Evolutionary conservation across 2,329 filamentous ascomycete genomes (phyloP).

Genomic region (Phialemoniopsis sp.): DNA sequence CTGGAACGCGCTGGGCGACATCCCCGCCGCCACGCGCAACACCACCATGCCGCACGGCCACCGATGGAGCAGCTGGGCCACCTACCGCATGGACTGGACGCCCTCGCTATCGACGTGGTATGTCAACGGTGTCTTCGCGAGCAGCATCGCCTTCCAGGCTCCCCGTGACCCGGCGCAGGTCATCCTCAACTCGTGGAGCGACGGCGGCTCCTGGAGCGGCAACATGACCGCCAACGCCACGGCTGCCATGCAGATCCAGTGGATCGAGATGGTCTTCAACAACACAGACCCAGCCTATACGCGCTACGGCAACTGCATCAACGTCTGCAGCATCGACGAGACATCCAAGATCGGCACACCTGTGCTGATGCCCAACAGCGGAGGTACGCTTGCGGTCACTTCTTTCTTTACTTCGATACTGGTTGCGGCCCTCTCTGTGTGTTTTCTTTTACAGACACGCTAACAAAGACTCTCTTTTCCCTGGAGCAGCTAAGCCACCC

Average conservation of each 20-base stretch:
- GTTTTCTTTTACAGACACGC: too few relatives aligned
- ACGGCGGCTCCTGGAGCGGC: constrained; percentile 44
- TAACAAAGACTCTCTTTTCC: too few relatives aligned
- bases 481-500: too few relatives aligned
- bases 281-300: constrained; percentile 21
- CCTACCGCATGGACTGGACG: constrained; percentile 46
- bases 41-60: constrained; percentile 24
- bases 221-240: constrained; percentile 32
- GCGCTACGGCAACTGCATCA: constrained; percentile 16
- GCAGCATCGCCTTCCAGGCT: constrained; percentile 40
- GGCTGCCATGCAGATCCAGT: constrained; percentile 43
- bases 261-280: constrained; percentile 45
- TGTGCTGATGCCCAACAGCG: constrained; percentile 18
- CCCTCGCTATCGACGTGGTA: constrained; percentile 40
- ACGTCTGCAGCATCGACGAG: constrained; percentile 32
- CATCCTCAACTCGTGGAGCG: constrained; percentile 46
- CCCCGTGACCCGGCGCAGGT: constrained; percentile 36
- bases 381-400: constrained; percentile 4
- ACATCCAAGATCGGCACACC: constrained; percentile 27
- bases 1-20: constrained; percentile 31
- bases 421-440: too few relatives aligned
- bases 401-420: too few relatives aligned
- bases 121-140: constrained; percentile 35
- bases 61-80: constrained; percentile 41
- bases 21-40: constrained; percentile 31